A percentile compares a stretch with the other conserved stretches of the same genome.
Evolutionary conservation across 2,329 filamentous ascomycete species (phyloP).

Genomic region (Phialocephala sp.): DNA sequence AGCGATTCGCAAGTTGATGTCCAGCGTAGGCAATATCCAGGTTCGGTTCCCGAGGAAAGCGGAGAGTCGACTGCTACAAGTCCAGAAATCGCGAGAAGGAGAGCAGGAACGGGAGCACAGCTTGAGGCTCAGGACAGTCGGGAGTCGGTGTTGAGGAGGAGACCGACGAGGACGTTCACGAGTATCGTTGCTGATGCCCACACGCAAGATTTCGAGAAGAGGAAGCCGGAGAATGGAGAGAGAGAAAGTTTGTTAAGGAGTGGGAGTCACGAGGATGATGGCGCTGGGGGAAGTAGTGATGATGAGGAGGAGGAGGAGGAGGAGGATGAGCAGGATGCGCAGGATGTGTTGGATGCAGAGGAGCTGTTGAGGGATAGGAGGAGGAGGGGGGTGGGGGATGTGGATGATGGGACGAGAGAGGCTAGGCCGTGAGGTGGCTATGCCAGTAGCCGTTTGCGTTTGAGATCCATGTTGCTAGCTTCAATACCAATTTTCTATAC

Average conservation of each 20-base stretch:
- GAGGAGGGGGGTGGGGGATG: background rate
- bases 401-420: slow-evolving; percentile 1
- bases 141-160: slow-evolving; percentile 22
- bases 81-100: slow-evolving; percentile 26
- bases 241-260: slow-evolving; percentile 18
- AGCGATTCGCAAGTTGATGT: slow-evolving; percentile 30
- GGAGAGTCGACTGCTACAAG: background rate
- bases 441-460: background rate
- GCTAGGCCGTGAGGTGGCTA: background rate
- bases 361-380: slow-evolving; percentile 13
- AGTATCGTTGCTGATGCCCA: slow-evolving; percentile 84
- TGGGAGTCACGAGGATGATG: slow-evolving; percentile 32
- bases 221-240: slow-evolving; percentile 45
- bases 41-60: background rate
- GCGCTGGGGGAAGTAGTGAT: slow-evolving; percentile 36
- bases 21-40: slow-evolving; percentile 10
- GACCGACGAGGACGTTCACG: slow-evolving; percentile 50
- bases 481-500: too few species aligned
- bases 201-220: slow-evolving; percentile 86
- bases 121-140: slow-evolving; percentile 34
- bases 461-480: background rate
- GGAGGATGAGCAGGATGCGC: slow-evolving; percentile 25
- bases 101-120: slow-evolving; percentile 31
- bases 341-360: slow-evolving; percentile 22
- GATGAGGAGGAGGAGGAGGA: slow-evolving; percentile 27